Evolutionary conservation across 1,284 basidiomycete genomes (phyloP), one percentile per base, ranked within the genome.

Genomic region (Lentinus polychrous): DNA sequence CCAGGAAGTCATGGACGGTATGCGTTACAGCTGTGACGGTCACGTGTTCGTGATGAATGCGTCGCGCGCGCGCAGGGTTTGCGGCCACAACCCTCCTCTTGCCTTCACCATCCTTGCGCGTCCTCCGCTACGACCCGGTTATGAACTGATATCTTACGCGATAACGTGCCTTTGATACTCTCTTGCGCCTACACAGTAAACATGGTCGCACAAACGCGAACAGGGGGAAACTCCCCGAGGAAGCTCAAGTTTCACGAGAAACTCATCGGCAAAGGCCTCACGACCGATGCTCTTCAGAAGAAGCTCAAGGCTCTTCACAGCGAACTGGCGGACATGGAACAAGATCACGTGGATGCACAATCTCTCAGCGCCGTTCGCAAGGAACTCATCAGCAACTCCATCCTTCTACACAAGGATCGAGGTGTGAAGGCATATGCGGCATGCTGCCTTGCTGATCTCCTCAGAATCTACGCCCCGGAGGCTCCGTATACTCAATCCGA

Each of bases 371-470:
- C 70, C 17, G 80, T 86, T 24, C 80, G 84, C 53, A 82, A 86
- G 48, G 90, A 96, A 59, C 83, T 99, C 60, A 80, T 95, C 55
- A 76, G 76, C 60, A 79, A 79, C 1, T 78, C 84, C 1, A 81
- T 99, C 35, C 75, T 97, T 38, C 79, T 94, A 24, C 94, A 99
- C 72, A 95, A 92, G 67, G 94, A 98, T 70, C 80, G 81, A 41
- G 93, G 92, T 17, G 91, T 99, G 57, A 96, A 94, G 66, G 94
- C 93, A 0, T 91, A 90, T 57, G 82, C 89, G 4, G 94, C 93
- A 0, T 96, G 93, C 67, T 98, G 94, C 68, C 77, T 99, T 15
- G 93, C 94, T 1, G 94, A 99, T 66, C 74, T 98, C 51, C 81
- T 99, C 44, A 73, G 93, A 33, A 77, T 99, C 41, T 97, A 94